Conservation (phyloP, 2,329 filamentous ascomycete species). For the Diplodia mutila region DNA sequence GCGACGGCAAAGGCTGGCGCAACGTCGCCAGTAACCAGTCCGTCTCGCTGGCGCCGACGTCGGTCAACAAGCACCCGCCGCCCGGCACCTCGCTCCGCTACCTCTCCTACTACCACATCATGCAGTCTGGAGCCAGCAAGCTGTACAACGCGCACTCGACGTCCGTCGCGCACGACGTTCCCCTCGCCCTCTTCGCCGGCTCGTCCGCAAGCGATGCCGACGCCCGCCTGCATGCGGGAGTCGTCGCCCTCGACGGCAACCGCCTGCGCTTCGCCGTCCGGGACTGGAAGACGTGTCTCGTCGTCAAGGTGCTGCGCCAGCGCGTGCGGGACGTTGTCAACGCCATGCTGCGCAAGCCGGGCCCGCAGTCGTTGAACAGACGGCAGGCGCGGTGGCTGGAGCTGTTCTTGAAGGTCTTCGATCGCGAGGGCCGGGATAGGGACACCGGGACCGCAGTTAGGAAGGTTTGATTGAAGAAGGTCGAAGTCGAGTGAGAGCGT, state of each 20-base stretch:
- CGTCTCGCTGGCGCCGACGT: conserved; percentile 84
- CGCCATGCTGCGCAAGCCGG: conserved; percentile 65
- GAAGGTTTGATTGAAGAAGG: conserved; percentile 3
- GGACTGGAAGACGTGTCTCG: conserved; percentile 89
- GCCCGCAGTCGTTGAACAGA: conserved; percentile 40
- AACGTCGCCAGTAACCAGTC: conserved; percentile 93
- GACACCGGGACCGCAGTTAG: conserved; percentile 1
- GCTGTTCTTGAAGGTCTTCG: conserved; percentile 22
- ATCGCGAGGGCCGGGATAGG: conserved; percentile 11
- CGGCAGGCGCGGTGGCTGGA: conserved; percentile 50
- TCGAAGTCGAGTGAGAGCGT: not conserved
- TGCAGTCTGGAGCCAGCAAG: conserved; percentile 70
- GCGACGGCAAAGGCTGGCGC: conserved; percentile 83
- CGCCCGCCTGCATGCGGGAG: conserved; percentile 87
- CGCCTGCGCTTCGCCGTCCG: conserved; percentile 79
- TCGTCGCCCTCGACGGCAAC: conserved; percentile 85
- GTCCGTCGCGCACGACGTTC: conserved; percentile 77
- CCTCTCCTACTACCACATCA: conserved; percentile 92
- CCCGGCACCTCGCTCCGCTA: conserved; percentile 63
- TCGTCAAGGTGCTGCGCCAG: conserved; percentile 77
- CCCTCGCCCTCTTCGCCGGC: conserved; percentile 73
- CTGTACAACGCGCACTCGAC: conserved; percentile 79
- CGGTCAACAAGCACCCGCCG: conserved; percentile 74
- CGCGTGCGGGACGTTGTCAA: conserved; percentile 76
- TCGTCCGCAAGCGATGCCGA: conserved; percentile 61